Conservation (phyloP, 371 early-diverging fungal genomes). For the Basidiobolus meristosporus region DNA sequence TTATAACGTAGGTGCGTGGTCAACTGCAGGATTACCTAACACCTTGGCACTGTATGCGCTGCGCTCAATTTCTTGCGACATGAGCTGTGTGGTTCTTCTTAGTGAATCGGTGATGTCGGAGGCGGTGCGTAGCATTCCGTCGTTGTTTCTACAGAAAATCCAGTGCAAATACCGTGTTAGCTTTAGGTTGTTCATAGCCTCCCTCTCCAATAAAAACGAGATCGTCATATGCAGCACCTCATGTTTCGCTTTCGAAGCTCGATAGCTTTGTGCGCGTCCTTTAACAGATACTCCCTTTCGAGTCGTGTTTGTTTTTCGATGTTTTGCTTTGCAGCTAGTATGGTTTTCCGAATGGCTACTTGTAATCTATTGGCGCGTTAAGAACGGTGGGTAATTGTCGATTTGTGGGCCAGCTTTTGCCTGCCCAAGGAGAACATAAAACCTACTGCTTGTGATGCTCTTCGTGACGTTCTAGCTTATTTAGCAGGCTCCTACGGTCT, state of each 20-base stretch:
- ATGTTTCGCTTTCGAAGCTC: slow-evolving; percentile 9
- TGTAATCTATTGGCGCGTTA: slow-evolving; percentile 16
- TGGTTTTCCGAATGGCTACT: slow-evolving; percentile 23
- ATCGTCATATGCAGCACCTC: too few relatives aligned
- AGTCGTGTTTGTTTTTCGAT: slow-evolving; percentile 24
- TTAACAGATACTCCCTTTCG: slow-evolving; percentile 16
- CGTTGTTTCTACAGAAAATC: slow-evolving; percentile 10
- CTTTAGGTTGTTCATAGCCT: neutral
- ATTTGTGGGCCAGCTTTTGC: neutral
- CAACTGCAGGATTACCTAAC: slow-evolving; percentile 21
- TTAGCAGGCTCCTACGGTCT: slow-evolving; percentile 17
- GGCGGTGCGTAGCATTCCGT: slow-evolving; percentile 20
- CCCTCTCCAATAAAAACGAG: too few relatives aligned
- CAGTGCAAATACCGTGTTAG: neutral
- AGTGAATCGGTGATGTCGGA: slow-evolving; percentile 40
- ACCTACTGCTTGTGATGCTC: slow-evolving; percentile 32
- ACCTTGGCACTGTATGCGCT: slow-evolving; percentile 36
- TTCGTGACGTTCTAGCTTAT: slow-evolving; percentile 27
- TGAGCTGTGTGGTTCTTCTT: slow-evolving; percentile 38
- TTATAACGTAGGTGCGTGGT: neutral
- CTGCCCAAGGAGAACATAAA: neutral
- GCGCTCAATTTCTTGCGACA: slow-evolving; percentile 55
- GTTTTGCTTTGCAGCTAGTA: slow-evolving; percentile 29
- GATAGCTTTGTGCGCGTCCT: slow-evolving; percentile 8
- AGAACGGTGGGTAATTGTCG: neutral